Conservation (phyloP, 176 grass and related monocot genomes). For the Cenchrus fungigraminus region DNA sequence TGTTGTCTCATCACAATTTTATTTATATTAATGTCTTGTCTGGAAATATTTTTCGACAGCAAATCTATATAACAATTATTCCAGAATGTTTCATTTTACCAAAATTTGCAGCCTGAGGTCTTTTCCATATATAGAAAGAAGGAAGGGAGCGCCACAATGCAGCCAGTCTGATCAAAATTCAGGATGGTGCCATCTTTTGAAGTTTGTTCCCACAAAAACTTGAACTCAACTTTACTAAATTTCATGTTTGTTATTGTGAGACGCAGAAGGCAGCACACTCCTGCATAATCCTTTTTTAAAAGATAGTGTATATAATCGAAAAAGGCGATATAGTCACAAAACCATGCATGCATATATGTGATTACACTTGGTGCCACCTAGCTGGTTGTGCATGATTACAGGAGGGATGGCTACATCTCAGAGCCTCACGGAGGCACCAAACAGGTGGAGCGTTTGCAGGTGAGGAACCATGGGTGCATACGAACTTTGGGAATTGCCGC, state of each 20-base stretch:
- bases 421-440: constrained; percentile 23
- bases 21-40: not conserved
- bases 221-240: not conserved
- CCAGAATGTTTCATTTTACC: not conserved
- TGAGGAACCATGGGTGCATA: constrained; percentile 2
- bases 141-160: not conserved
- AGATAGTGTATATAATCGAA: not conserved
- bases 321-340: not conserved
- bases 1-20: constrained; percentile 13
- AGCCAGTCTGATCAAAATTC: not conserved
- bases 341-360: not conserved
- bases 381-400: constrained; percentile 21
- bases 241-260: not conserved
- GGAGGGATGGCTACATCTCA: not conserved
- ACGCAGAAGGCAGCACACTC: not conserved
- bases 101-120: too few species aligned
- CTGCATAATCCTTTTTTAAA: not conserved
- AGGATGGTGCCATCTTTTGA: not conserved
- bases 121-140: not conserved
- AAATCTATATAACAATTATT: not conserved
- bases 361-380: constrained; percentile 12
- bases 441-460: constrained; percentile 30
- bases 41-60: not conserved
- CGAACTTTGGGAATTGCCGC: constrained; percentile 8
- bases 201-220: not conserved